Evolutionary conservation across 2,329 filamentous ascomycete genomes (phyloP).

Genomic region (Penicillium sp.): DNA sequence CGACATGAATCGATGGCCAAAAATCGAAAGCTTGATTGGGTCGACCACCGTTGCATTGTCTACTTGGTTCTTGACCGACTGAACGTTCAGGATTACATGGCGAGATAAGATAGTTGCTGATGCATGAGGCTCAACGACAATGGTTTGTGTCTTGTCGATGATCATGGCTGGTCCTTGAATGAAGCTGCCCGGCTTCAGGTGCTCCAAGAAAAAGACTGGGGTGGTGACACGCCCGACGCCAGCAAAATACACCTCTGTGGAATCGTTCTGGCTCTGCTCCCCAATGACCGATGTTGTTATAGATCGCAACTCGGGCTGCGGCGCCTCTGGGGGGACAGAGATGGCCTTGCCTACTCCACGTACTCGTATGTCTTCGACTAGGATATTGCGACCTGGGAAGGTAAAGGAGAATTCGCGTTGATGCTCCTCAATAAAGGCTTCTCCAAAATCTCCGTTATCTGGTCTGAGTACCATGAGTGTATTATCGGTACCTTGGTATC

Average conservation of each 20-base stretch:
- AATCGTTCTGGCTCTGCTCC: too few species aligned
- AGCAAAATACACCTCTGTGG: constrained; percentile 6
- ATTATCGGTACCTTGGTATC: constrained; percentile 46
- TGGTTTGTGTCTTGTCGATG: too few species aligned
- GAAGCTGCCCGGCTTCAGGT: neutral
- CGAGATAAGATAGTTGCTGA: neutral
- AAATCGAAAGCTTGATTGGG: constrained; percentile 48
- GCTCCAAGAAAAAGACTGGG: neutral
- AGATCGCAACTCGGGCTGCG: too few species aligned
- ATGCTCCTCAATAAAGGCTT: constrained; percentile 35
- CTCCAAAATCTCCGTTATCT: constrained; percentile 49
- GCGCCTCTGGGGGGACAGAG: constrained; percentile 5
- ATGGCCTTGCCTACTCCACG: constrained; percentile 39
- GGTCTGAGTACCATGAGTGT: constrained; percentile 42
- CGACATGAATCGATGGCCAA: constrained; percentile 51
- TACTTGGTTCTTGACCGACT: constrained; percentile 14
- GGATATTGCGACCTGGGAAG: constrained; percentile 67
- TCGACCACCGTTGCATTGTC: constrained; percentile 24
- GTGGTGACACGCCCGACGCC: constrained; percentile 1
- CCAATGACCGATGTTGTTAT: too few species aligned
- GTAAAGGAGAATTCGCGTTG: constrained; percentile 79
- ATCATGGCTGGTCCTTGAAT: constrained; percentile 65
- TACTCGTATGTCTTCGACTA: constrained; percentile 81
- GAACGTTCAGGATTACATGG: neutral
- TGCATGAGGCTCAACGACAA: constrained; percentile 73